These are phyloP conservation scores for Yarrowia sp. DNA, from an alignment of 805 yeast species.

Conservation along the genomic window DNA sequence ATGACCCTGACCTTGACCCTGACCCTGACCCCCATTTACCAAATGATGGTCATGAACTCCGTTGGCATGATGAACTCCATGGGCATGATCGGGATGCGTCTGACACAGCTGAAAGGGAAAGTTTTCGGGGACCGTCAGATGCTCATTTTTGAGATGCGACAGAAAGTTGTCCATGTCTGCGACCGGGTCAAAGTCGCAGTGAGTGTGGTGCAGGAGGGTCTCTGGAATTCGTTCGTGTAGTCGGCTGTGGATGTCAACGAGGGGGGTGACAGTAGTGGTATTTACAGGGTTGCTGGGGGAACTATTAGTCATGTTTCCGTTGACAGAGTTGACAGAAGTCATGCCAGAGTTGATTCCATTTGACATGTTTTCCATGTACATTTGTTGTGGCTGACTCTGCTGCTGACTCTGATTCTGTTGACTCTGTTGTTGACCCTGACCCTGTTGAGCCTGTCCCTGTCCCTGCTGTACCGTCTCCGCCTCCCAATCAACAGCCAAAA, in stretches of 20 bases:
- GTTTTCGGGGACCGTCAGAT: slow-evolving; percentile 14
- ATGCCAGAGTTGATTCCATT: no score
- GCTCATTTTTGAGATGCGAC: slow-evolving; percentile 28
- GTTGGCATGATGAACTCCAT: slow-evolving; percentile 22
- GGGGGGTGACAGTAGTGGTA: slow-evolving; percentile 1
- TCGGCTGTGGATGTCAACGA: slow-evolving; percentile 12
- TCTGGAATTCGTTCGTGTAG: slow-evolving; percentile 30
- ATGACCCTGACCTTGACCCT: neutral
- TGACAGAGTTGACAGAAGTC: no score
- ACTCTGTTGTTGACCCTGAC: neutral
- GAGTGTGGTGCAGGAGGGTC: slow-evolving; percentile 20
- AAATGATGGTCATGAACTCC: slow-evolving; percentile 21
- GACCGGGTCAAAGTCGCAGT: slow-evolving; percentile 23
- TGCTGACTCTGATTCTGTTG: no score
- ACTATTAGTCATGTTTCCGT: no score
- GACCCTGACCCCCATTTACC: neutral
- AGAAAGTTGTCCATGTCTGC: slow-evolving; percentile 33
- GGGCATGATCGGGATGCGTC: slow-evolving; percentile 30
- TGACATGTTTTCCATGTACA: no score
- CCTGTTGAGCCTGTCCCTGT: neutral
- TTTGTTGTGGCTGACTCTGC: no score
- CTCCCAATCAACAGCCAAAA: slow-evolving; percentile 33
- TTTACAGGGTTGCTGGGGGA: no score
- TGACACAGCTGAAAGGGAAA: slow-evolving; percentile 34
- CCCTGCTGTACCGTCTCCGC: neutral